These are phyloP conservation scores for Mucor lusitanicus DNA, from an alignment of 371 early-diverging fungal genomes.

Conservation along the genomic window DNA sequence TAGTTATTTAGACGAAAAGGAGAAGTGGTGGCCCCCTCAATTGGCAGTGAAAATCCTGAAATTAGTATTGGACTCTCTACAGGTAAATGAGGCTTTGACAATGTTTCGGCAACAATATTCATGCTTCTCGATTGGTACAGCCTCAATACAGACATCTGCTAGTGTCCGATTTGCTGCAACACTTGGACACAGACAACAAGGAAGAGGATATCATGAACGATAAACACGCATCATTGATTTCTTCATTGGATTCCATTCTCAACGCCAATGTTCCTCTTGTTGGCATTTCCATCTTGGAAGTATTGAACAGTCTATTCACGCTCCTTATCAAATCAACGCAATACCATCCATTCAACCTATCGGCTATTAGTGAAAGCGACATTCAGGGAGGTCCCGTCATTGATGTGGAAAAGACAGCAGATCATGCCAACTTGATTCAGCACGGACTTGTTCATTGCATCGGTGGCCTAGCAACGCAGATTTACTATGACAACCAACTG, in stretches of 20 bases:
- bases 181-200: conserved; percentile 39
- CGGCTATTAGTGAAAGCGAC: conserved; percentile 10
- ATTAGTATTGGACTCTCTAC: conserved; percentile 57
- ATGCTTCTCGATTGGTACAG: conserved; percentile 20
- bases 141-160: conserved; percentile 71
- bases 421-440: conserved; percentile 44
- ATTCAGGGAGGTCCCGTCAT: neutral
- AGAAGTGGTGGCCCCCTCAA: conserved; percentile 60
- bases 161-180: conserved; percentile 63
- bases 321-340: conserved; percentile 57
- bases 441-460: conserved; percentile 59
- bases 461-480: conserved; percentile 75
- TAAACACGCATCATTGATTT: conserved; percentile 60
- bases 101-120: neutral
- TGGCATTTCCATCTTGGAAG: conserved; percentile 84
- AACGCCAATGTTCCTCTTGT: conserved; percentile 59
- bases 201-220: conserved; percentile 26
- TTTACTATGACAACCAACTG: conserved; percentile 84
- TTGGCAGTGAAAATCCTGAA: conserved; percentile 57
- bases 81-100: conserved; percentile 26
- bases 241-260: conserved; percentile 58
- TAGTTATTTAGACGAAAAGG: conserved; percentile 58
- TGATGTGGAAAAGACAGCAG: conserved; percentile 8
- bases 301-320: conserved; percentile 72
- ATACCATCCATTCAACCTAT: conserved; percentile 17